Percentiles rank a stretch among this genome's conserved stretches.
phyloP scores from a whole-genome alignment of 148 eudicot genomes.

The Agrostemma githago region DNA sequence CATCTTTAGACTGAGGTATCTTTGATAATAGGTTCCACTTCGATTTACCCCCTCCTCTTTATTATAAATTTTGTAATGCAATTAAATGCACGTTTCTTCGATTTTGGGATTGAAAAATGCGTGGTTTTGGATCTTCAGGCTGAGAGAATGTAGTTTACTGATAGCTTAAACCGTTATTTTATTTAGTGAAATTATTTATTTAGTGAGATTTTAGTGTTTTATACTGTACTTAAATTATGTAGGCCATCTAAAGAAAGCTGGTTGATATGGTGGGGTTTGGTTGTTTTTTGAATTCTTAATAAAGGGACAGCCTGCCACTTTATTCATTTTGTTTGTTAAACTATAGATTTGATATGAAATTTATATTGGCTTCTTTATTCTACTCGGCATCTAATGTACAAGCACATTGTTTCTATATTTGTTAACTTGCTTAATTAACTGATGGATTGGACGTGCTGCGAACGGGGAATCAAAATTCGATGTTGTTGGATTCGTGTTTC shows the following conservation, averaged over 20 bases:
- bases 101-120: background rate
- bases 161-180: background rate
- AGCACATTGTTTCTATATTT: slow-evolving; percentile 7
- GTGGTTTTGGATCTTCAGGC: background rate
- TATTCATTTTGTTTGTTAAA: slow-evolving; percentile 5
- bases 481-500: background rate
- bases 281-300: slow-evolving; percentile 4
- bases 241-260: slow-evolving; percentile 2
- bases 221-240: background rate
- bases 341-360: background rate
- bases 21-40: no score
- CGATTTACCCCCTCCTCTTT: no score
- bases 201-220: background rate
- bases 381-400: background rate
- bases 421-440: slow-evolving; percentile 1
- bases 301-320: background rate
- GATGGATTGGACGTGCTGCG: background rate
- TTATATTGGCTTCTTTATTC: background rate
- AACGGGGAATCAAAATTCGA: background rate
- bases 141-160: background rate
- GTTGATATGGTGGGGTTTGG: background rate
- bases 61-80: no score
- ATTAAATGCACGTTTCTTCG: no score
- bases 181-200: background rate
- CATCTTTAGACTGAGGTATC: background rate